Percentiles rank a stretch among this genome's conserved stretches.
These are phyloP conservation scores for Termitomyces sp. DNA, from an alignment of 768 basidiomycete genomes.

Conservation along the genomic window DNA sequence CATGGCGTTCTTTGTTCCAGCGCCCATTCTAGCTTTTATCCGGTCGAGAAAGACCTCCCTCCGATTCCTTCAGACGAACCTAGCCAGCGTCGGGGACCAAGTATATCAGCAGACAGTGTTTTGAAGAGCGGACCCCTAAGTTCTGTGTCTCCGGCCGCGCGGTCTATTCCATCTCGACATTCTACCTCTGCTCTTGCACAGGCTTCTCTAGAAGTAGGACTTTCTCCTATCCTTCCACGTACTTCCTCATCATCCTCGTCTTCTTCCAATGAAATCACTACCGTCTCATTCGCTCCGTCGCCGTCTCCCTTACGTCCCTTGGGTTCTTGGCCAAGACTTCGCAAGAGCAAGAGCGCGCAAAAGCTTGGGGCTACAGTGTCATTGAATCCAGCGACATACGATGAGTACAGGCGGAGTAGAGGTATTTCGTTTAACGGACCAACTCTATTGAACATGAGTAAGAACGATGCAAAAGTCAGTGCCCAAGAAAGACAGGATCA, in stretches of 20 bases:
- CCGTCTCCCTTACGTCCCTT: slow-evolving; percentile 9
- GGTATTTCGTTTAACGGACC: slow-evolving; percentile 53
- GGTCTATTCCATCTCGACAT: slow-evolving; percentile 13
- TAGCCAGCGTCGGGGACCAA: not conserved
- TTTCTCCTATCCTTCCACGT: slow-evolving; percentile 46
- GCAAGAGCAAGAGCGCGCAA: slow-evolving; percentile 50
- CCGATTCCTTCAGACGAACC: slow-evolving; percentile 33
- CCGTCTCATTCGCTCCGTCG: slow-evolving; percentile 35
- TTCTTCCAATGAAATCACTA: slow-evolving; percentile 41
- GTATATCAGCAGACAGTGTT: not conserved
- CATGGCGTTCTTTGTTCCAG: slow-evolving; percentile 15
- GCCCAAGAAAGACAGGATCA: slow-evolving; percentile 31
- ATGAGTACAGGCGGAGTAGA: slow-evolving; percentile 31
- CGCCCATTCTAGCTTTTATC: slow-evolving; percentile 16
- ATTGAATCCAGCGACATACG: slow-evolving; percentile 14
- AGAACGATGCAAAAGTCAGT: slow-evolving; percentile 37
- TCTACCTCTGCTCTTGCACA: slow-evolving; percentile 43
- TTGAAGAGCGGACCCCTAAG: not conserved
- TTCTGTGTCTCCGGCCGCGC: not conserved
- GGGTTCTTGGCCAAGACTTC: slow-evolving; percentile 21
- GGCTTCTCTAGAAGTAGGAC: slow-evolving; percentile 52
- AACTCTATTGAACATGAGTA: slow-evolving; percentile 29
- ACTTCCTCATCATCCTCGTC: slow-evolving; percentile 35
- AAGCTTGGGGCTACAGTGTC: slow-evolving; percentile 25
- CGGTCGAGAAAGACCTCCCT: slow-evolving; percentile 46